Conservation (phyloP, 306 rosid genomes). For the Quercus gilva region DNA sequence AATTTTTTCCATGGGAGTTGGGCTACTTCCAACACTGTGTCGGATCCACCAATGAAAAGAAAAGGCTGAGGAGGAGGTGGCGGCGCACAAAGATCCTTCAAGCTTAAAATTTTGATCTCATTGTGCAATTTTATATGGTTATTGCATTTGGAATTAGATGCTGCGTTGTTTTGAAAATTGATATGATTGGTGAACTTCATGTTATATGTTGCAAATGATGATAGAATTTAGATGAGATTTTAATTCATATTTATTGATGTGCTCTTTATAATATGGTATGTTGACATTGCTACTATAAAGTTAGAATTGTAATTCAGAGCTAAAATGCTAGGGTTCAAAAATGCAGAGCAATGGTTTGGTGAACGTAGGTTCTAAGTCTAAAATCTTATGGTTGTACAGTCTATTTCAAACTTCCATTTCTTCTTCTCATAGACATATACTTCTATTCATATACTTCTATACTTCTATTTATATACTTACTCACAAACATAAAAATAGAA, state of each 20-base stretch:
- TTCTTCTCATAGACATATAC: no score
- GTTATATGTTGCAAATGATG: background rate
- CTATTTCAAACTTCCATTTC: no score
- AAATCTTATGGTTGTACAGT: no score
- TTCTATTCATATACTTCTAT: no score
- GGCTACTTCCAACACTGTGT: no score
- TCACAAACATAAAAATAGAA: no score
- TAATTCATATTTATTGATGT: background rate
- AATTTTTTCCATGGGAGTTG: no score
- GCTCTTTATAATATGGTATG: background rate
- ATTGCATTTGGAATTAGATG: background rate
- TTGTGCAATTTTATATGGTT: conserved; percentile 8
- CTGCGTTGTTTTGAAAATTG: background rate
- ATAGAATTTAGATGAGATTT: background rate
- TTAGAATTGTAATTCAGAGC: background rate
- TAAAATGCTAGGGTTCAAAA: background rate
- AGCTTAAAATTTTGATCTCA: conserved; percentile 46
- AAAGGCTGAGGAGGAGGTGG: conserved; percentile 14
- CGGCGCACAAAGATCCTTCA: conserved; percentile 81
- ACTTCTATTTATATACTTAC: no score
- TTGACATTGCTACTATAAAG: background rate
- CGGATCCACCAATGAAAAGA: no score
- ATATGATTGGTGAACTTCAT: background rate
- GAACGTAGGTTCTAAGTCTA: no score
- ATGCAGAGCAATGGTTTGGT: no score